Base-by-base conservation (phyloP, 805 yeast species). In the Kodamaea kaohsiungensis region DNA sequence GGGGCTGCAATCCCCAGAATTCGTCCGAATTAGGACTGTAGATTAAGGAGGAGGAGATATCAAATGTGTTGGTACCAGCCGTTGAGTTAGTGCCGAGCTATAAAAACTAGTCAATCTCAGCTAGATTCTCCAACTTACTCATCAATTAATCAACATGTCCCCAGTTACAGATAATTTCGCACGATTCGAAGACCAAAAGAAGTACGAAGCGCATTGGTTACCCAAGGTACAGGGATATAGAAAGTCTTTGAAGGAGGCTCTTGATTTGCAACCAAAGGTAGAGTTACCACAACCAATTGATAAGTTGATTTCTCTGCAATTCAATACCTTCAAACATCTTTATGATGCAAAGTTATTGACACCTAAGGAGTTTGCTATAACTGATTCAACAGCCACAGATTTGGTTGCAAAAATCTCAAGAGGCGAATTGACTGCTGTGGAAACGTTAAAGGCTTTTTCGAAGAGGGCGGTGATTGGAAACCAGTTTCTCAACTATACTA, bases 381-480 rank as follows among this genome's bases (percentile, higher is more conserved):
- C 82, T 15, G 76, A 72, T 33, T 57, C 69, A 15, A 54, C 79
- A 0, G 84, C 83, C 3, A 61, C 69, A 2, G 71, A 70, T 8
- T 70, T 82, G 49, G 75, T 73, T 18, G 64, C 58, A 7, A 69
- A 74, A 57, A 78, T 86, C 52, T 77, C 82, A 17, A 54, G 67
- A 1, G 81, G 82, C 7, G 74, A 78, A 37, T 64, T 80, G 53
- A 60, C 79, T 30, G 77, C 89, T 0, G 78, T 75, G 6, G 76
- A 78, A 38, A 83, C 85, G 18, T 75, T 82, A 57, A 79, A 72
- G 59, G 90, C 90, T 0, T 87, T 78, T 61, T 86, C 85, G 43
- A 87, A 85, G 61, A 73, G 84, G 53, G 86, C 91, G 1, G 76
- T 84, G 17, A 73, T 82, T 52, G 83, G 86, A 3, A 90, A 88